Percentiles rank a stretch among this genome's conserved stretches.
Evolutionary conservation across 495 filamentous ascomycete species (phyloP).

Genomic region (Talaromyces ruber): DNA sequence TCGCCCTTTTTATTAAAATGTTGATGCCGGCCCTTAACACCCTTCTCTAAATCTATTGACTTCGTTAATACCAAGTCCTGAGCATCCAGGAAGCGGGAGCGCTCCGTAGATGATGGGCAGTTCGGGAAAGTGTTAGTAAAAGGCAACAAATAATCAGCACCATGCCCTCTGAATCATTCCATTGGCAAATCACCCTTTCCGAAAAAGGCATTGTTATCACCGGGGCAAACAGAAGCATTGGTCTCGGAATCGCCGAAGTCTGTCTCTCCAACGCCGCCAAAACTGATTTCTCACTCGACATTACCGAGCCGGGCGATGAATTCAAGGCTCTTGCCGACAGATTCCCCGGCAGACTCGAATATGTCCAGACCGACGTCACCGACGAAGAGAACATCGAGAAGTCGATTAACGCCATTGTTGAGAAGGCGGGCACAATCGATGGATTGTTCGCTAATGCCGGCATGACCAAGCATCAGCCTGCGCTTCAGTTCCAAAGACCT

Average conservation of each 20-base stretch:
- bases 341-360: neutral
- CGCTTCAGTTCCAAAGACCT: neutral
- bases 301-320: neutral
- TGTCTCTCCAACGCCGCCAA: neutral
- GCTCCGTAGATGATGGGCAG: too few relatives aligned
- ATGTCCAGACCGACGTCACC: neutral
- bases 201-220: constrained; percentile 26
- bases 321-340: neutral
- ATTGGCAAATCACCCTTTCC: neutral
- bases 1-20: too few relatives aligned
- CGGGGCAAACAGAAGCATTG: constrained; percentile 25
- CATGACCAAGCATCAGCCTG: neutral
- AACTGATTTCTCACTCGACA: neutral
- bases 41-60: too few relatives aligned
- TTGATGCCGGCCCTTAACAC: too few relatives aligned
- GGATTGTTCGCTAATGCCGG: too few relatives aligned
- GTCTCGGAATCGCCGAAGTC: neutral
- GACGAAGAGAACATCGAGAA: neutral
- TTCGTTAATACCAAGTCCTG: too few relatives aligned
- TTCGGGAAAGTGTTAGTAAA: too few relatives aligned
- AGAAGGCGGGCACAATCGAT: too few relatives aligned
- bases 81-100: too few relatives aligned
- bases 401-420: neutral
- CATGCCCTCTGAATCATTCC: neutral
- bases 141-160: too few relatives aligned